Conservation (phyloP, 139 green algal genomes). For the Prasinococcaceae sp. region DNA sequence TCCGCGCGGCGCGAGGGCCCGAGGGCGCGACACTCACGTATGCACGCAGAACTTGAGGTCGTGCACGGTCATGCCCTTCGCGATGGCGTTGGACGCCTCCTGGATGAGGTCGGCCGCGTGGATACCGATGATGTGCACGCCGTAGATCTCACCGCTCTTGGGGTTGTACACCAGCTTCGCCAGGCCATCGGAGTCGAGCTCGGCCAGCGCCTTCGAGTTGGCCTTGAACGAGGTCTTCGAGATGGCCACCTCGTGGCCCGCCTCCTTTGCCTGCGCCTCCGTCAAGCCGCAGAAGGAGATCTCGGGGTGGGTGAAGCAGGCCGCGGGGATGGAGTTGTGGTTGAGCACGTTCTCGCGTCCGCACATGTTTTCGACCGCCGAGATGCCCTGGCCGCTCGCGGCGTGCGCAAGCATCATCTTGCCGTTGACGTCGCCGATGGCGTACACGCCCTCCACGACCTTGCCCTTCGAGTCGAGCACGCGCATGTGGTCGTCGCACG, state of each 20-base stretch:
- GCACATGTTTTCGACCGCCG: slow-evolving; percentile 80
- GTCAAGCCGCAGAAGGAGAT: slow-evolving; percentile 91
- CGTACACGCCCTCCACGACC: slow-evolving; percentile 55
- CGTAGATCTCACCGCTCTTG: slow-evolving; percentile 6
- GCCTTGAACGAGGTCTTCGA: slow-evolving; percentile 97
- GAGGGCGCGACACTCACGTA: no score
- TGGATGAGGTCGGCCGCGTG: slow-evolving; percentile 98
- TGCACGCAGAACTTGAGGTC: slow-evolving; percentile 98
- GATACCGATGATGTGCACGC: slow-evolving; percentile 82
- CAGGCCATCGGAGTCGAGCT: slow-evolving; percentile 94
- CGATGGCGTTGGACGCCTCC: slow-evolving; percentile 94
- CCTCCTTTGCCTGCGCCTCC: slow-evolving; percentile 75
- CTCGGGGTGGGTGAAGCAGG: slow-evolving; percentile 99
- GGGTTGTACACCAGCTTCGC: slow-evolving; percentile 90
- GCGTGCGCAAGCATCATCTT: slow-evolving; percentile 84
- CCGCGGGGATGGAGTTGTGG: slow-evolving; percentile 80
- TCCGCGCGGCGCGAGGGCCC: no score
- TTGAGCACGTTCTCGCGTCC: slow-evolving; percentile 78
- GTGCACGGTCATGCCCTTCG: slow-evolving; percentile 65
- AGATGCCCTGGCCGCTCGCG: slow-evolving; percentile 82
- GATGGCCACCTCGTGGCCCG: slow-evolving; percentile 75
- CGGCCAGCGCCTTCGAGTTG: slow-evolving; percentile 92
- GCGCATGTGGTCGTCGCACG: slow-evolving; percentile 89
- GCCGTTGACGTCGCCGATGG: slow-evolving; percentile 98
- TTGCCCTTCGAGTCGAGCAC: slow-evolving; percentile 27